Conservation (phyloP, 2,329 filamentous ascomycete genomes). For the Penicillium decumbens region DNA sequence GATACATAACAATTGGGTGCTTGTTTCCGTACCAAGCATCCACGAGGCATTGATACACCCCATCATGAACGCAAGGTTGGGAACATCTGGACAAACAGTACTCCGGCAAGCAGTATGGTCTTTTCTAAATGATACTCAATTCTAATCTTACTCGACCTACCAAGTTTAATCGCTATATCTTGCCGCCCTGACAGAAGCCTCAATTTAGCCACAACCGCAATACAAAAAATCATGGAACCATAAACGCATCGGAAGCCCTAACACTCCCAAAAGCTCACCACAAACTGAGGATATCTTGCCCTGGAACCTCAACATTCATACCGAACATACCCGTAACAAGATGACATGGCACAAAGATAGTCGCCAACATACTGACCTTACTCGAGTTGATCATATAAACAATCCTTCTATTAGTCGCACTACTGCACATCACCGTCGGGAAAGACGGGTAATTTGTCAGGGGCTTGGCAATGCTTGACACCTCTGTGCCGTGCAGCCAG, state of each 20-base stretch:
- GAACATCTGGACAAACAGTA: too few species aligned
- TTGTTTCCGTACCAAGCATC: too few species aligned
- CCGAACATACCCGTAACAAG: conserved; percentile 63
- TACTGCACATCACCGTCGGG: conserved; percentile 88
- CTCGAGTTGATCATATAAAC: conserved; percentile 81
- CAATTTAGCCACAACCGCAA: conserved; percentile 33
- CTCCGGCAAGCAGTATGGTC: too few species aligned
- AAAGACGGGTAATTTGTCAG: conserved; percentile 82
- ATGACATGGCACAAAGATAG: conserved; percentile 89
- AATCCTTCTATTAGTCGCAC: conserved; percentile 80
- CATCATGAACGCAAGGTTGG: too few species aligned
- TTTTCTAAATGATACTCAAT: too few species aligned
- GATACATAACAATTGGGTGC: too few species aligned
- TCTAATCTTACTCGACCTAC: too few species aligned
- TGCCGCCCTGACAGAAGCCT: conserved; percentile 30
- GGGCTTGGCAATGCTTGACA: conserved; percentile 82
- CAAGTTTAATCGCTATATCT: too few species aligned
- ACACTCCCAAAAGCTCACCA: conserved; percentile 48
- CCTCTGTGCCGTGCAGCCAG: conserved; percentile 86
- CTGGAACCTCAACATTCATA: conserved; percentile 48
- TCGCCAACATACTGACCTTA: conserved; percentile 90
- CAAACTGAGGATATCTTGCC: conserved; percentile 31
- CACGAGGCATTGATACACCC: too few species aligned
- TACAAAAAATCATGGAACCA: conserved; percentile 25
- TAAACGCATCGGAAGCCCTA: conserved; percentile 40